These are phyloP conservation scores for Penicillium sp. DNA, from an alignment of 2,329 filamentous ascomycete species.

Conservation along the genomic window DNA sequence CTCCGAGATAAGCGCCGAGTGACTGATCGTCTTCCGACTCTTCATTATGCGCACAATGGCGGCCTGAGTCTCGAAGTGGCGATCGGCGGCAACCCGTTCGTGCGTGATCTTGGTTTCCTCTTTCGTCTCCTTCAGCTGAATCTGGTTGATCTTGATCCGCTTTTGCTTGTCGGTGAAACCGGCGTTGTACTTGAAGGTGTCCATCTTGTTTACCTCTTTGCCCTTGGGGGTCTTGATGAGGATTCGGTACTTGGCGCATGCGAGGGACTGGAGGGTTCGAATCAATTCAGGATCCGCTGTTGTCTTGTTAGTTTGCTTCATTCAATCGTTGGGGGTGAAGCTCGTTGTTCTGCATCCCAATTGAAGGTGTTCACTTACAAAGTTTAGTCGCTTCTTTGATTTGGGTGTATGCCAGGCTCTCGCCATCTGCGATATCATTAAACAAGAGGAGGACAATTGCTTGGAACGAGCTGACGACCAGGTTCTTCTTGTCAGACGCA, in stretches of 20 bases:
- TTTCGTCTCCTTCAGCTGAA: constrained; percentile 93
- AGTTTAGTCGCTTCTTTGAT: constrained; percentile 75
- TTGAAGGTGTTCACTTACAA: constrained; percentile 46
- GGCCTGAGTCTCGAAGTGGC: constrained; percentile 95
- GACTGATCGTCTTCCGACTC: constrained; percentile 80
- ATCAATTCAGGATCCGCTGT: constrained; percentile 73
- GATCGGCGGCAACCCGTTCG: constrained; percentile 81
- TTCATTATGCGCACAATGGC: constrained; percentile 98
- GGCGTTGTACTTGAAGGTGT: constrained; percentile 82
- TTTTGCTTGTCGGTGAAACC: constrained; percentile 78
- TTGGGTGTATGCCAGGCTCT: constrained; percentile 71
- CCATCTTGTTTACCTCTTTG: constrained; percentile 73
- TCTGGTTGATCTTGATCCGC: constrained; percentile 97
- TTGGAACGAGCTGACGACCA: constrained; percentile 89
- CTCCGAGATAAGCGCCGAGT: constrained; percentile 84
- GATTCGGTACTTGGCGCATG: constrained; percentile 84
- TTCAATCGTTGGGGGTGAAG: too few species aligned
- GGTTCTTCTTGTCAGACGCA: constrained; percentile 76
- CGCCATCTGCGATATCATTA: constrained; percentile 67
- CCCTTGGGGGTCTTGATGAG: constrained; percentile 83
- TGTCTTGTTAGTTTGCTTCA: constrained; percentile 28
- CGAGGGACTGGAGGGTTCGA: constrained; percentile 90
- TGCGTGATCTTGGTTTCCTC: constrained; percentile 95
- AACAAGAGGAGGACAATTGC: constrained; percentile 88
- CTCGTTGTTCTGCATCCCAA: background rate